Evolutionary conservation across 2,329 filamentous ascomycete genomes (phyloP), one percentile per base, ranked within the genome.

Genomic region (Sarocladium strictum): DNA sequence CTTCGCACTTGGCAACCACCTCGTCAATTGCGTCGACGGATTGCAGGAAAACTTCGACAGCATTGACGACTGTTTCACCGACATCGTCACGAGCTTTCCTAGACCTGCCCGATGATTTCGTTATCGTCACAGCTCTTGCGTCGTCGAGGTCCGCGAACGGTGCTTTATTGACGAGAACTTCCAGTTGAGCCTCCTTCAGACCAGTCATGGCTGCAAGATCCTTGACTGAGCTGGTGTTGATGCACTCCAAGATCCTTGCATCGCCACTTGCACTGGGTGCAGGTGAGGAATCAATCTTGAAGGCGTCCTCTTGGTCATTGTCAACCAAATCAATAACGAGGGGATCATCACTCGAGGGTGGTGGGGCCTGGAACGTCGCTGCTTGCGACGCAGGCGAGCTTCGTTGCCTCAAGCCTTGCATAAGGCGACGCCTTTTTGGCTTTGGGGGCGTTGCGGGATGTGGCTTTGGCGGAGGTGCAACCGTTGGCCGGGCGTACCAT

Each of bases 11-110:
- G 19, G 80, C 76, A 15, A 96, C 90, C 9, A 97, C 80, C 41
- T 86, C 79, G 68, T 96, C 92, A 53, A 97, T 90, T 19, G 89
- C 89, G 59, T 87, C 80, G 61, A 94, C 92, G 0, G 89, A 89
- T 17, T 79, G 79, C 71, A 88, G 86, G 78, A 95, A 96, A 23
- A 89, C 82, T 76, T 84, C 59, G 68, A 80, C 69, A 2, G 73
- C 70, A 15, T 77, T 72, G 3, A 79, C 79, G 10, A 80, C 72
- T 14, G 77, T 72, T 54, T 81, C 72, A 32, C 81, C 81, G 52
- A 81, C 73, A 47, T 74, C 72, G 24, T 77, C 64, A 53, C 73
- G 74, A 51, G 76, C 68, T 1, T 72, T 68, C 49, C 75, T 76
- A 53, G 70, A 66, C n/a, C 75, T 72, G 45, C 74, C 74, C 3